A percentile compares a stretch with the other conserved stretches of the same genome.
Evolutionary conservation across 1,284 basidiomycete species (phyloP).

Genomic region (Vanrija humicola): DNA sequence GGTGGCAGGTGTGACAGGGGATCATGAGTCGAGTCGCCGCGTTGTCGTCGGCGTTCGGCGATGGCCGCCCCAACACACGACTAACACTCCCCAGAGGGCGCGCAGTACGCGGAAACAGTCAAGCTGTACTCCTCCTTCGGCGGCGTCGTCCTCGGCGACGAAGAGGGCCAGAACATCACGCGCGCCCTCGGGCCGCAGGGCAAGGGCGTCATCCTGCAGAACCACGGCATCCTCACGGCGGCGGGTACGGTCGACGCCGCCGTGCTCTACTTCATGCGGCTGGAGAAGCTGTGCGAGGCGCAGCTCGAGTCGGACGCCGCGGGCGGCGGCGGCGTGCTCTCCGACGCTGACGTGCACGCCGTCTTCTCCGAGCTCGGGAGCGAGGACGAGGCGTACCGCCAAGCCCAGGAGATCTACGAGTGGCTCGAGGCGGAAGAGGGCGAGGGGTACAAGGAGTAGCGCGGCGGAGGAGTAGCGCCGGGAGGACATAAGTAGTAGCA

Average conservation of each 20-base stretch:
- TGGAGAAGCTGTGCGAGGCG: slow-evolving; percentile 30
- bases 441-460: slow-evolving; percentile 17
- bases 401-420: slow-evolving; percentile 22
- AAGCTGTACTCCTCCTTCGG: slow-evolving; percentile 43
- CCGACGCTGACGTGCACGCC: slow-evolving; percentile 55
- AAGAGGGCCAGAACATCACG: slow-evolving; percentile 46
- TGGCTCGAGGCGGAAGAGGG: slow-evolving; percentile 16
- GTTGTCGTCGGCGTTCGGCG: no score
- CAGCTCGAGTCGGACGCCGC: slow-evolving; percentile 33
- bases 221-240: slow-evolving; percentile 36
- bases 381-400: slow-evolving; percentile 43
- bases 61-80: no score
- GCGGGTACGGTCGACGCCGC: slow-evolving; percentile 27
- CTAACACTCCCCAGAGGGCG: slow-evolving; percentile 14
- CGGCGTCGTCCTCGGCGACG: slow-evolving; percentile 47
- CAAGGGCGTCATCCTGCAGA: slow-evolving; percentile 42
- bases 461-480: no score
- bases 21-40: no score
- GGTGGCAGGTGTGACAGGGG: not conserved
- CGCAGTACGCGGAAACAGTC: slow-evolving; percentile 37
- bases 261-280: slow-evolving; percentile 28
- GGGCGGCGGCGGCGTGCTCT: slow-evolving; percentile 56
- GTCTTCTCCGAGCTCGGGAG: slow-evolving; percentile 57
- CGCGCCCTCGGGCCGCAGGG: slow-evolving; percentile 43
- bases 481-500: no score